These are phyloP conservation scores for Termitomyces sp. DNA, from an alignment of 768 basidiomycete genomes.

Conservation along the genomic window DNA sequence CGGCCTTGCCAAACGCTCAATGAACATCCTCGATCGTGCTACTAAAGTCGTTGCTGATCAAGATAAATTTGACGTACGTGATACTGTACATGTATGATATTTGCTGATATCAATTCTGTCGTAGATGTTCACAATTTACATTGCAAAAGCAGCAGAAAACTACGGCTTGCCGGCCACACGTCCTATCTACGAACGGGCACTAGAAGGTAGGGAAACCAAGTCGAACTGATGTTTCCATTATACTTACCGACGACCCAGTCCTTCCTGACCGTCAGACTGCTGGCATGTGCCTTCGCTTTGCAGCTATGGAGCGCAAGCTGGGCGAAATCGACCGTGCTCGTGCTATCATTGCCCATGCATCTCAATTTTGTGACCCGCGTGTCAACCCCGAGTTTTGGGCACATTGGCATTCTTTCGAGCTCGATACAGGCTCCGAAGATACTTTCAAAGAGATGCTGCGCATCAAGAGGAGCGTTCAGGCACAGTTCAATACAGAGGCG, in stretches of 20 bases:
- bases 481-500: constrained; percentile 97
- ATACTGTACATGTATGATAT: neutral
- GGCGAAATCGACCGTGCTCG: constrained; percentile 98
- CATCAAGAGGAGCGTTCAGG: constrained; percentile 97
- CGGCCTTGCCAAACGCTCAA: constrained; percentile 92
- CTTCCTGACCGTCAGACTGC: constrained; percentile 93
- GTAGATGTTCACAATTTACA: constrained; percentile 95
- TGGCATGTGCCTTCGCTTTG: constrained; percentile 97
- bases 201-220: constrained; percentile 49
- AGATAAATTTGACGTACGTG: constrained; percentile 88
- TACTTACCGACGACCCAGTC: constrained; percentile 24
- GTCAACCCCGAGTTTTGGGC: constrained; percentile 90
- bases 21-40: constrained; percentile 94
- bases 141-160: constrained; percentile 93
- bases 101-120: neutral
- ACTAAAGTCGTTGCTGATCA: constrained; percentile 79
- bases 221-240: neutral
- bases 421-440: constrained; percentile 97
- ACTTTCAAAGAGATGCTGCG: constrained; percentile 95
- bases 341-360: constrained; percentile 94
- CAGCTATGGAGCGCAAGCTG: constrained; percentile 91
- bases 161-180: constrained; percentile 95
- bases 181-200: constrained; percentile 91
- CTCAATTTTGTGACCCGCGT: constrained; percentile 97
- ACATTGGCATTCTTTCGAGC: constrained; percentile 97